These are phyloP conservation scores for Globisporangium parvum DNA, from an alignment of 352 stramenopile genomes.

Conservation along the genomic window DNA sequence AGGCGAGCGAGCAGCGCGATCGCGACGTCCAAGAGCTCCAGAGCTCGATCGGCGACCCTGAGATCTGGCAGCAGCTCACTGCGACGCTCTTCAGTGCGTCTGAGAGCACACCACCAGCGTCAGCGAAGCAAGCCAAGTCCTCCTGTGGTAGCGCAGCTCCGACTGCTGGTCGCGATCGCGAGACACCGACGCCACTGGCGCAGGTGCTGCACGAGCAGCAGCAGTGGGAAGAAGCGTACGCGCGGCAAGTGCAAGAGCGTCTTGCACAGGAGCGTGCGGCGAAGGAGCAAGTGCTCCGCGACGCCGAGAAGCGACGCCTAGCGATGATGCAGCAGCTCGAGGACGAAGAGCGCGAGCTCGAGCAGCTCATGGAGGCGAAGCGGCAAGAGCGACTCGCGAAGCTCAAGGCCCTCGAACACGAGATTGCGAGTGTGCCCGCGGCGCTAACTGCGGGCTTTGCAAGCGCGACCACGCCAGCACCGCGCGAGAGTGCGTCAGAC, in stretches of 20 bases:
- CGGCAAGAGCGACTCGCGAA: slow-evolving; percentile 52
- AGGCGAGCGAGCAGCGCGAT: slow-evolving; percentile 41
- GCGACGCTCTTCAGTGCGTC: slow-evolving; percentile 18
- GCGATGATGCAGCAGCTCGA: slow-evolving; percentile 66
- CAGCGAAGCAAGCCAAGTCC: slow-evolving; percentile 3
- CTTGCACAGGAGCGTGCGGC: slow-evolving; percentile 37
- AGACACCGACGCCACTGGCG: slow-evolving; percentile 14
- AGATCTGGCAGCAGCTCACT: slow-evolving; percentile 71
- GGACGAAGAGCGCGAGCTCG: slow-evolving; percentile 66
- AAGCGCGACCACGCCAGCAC: not conserved
- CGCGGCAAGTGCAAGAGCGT: slow-evolving; percentile 37
- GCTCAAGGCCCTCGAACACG: slow-evolving; percentile 35
- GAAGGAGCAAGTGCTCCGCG: slow-evolving; percentile 40
- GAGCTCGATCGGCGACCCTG: slow-evolving; percentile 63
- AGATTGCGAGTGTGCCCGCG: slow-evolving; percentile 14
- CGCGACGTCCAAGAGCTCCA: slow-evolving; percentile 45
- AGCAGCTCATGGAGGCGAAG: slow-evolving; percentile 57
- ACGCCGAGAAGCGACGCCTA: slow-evolving; percentile 42
- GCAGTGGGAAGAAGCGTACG: slow-evolving; percentile 57
- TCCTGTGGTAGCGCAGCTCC: too few relatives aligned
- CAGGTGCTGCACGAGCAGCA: slow-evolving; percentile 56
- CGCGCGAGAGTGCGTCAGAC: not conserved
- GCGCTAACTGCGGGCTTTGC: not conserved
- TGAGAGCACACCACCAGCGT: not conserved
- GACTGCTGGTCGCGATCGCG: too few relatives aligned